Evolutionary conservation across 371 early-diverging fungal species (phyloP), one percentile per base, ranked within the genome.

Genomic region (Mortierella sp.): DNA sequence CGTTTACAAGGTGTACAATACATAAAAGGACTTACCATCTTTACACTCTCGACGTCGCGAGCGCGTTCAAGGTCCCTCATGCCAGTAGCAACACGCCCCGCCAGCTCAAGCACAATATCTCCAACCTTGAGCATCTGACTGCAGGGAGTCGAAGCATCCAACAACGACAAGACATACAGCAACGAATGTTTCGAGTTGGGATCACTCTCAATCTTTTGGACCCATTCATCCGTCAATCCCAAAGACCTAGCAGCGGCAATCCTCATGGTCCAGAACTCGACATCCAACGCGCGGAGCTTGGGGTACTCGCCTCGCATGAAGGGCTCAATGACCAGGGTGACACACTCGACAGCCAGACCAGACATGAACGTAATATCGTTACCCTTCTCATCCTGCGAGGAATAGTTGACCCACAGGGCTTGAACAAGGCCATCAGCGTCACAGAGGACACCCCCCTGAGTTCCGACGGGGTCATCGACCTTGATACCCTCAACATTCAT

Each of bases 21-120:
- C 44, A 31, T 28, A 67, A 34, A 37, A 40, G 8, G 8, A 71
- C 77, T 75, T 88, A 91, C 91, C 91, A 92, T 90, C 51, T 89
- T 88, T 0, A 91, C 89, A 6, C 54, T 79, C 31, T 88, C 81
- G 3, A 77, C 51, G 51, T 86, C 79, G 24, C 82, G 75, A 8
- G 89, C 77, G 40, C 83, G 82, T 51, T 81, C 89, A 74, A 98
- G 81, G 75, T 97, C 95, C 34, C 88, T 85, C 90, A 97, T 93
- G 9, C 94, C 88, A 10, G 94, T 94, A 3, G 96, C 93, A 21
- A 92, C 81, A 21, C 89, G 76, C 31, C 95, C 96, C 71, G 96
- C 90, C 46, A 96, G 88, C 51, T 93, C 92, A n/a, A 98, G 88
- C n/a, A 98, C 90, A 40, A 98, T 87, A 82, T 98, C 98, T 48